These are phyloP conservation scores for Penstemon barbatus DNA, from an alignment of 257 asterid genomes.

Conservation along the genomic window DNA sequence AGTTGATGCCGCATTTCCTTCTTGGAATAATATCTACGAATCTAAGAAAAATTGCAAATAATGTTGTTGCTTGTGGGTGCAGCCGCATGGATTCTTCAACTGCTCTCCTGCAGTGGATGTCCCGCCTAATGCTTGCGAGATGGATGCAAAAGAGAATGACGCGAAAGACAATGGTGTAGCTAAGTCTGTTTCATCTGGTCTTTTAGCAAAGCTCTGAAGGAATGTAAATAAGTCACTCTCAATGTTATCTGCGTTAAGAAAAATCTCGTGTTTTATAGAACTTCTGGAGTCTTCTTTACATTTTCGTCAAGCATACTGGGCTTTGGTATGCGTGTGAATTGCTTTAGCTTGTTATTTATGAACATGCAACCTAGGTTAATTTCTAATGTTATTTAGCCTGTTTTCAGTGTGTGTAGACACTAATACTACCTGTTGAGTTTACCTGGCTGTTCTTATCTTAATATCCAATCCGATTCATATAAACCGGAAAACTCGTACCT, in stretches of 20 bases:
- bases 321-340: not conserved
- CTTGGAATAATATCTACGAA: not conserved
- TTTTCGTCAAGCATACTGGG: too few species aligned
- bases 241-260: not conserved
- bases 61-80: constrained; percentile 30
- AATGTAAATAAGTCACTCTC: not conserved
- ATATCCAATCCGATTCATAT: too few species aligned
- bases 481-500: too few species aligned
- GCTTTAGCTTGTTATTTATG: not conserved
- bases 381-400: too few species aligned
- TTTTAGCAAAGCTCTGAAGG: constrained; percentile 62
- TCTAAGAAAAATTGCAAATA: not conserved
- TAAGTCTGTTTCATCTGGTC: constrained; percentile 47
- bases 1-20: too few species aligned
- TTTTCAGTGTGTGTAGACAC: too few species aligned
- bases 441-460: too few species aligned
- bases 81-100: constrained; percentile 99
- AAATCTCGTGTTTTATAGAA: not conserved
- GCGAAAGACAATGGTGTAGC: constrained; percentile 51
- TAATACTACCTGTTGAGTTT: too few species aligned
- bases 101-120: constrained; percentile 95
- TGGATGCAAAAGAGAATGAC: constrained; percentile 67
- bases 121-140: constrained; percentile 71
- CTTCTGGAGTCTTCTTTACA: not conserved
- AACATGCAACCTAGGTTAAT: not conserved